phyloP scores from a whole-genome alignment of 306 rosid species.

The Prunus kanzakura region DNA sequence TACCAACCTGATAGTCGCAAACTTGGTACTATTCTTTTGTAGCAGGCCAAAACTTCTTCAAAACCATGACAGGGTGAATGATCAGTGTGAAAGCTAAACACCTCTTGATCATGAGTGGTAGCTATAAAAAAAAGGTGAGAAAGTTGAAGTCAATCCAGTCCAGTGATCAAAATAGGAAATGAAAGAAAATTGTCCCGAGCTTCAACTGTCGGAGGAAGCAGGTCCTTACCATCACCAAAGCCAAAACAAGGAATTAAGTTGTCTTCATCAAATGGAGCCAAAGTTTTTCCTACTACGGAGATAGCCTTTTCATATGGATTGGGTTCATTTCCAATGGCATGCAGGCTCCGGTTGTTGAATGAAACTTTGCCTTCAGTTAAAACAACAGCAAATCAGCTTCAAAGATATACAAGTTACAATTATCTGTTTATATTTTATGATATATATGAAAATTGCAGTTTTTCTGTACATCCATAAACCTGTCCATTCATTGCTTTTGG shows the following conservation, averaged over 20 bases:
- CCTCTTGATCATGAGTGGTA: constrained; percentile 83
- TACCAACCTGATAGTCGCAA: constrained; percentile 67
- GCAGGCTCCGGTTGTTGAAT: constrained; percentile 71
- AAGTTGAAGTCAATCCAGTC: background rate
- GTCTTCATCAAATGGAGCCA: constrained; percentile 93
- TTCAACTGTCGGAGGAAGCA: constrained; percentile 2
- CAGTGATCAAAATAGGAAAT: constrained; percentile 8
- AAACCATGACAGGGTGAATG: constrained; percentile 85
- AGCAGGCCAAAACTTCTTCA: constrained; percentile 82
- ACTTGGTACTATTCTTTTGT: constrained; percentile 64
- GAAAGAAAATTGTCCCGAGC: background rate
- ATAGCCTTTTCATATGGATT: constrained; percentile 92
- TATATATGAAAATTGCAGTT: background rate
- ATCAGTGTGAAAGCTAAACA: constrained; percentile 81
- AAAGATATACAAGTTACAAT: constrained; percentile 2
- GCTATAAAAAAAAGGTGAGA: constrained; percentile 29
- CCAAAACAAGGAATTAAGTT: constrained; percentile 94
- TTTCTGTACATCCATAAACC: constrained; percentile 40
- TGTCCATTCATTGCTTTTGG: constrained; percentile 96
- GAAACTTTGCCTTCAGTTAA: constrained; percentile 60
- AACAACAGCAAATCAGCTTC: constrained; percentile 28
- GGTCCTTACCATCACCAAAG: constrained; percentile 76
- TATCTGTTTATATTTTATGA: too few relatives aligned
- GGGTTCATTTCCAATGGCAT: constrained; percentile 62
- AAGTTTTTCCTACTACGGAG: constrained; percentile 73